These are phyloP conservation scores for Dryas alaskensis DNA, from an alignment of 306 rosid species.

Conservation along the genomic window DNA sequence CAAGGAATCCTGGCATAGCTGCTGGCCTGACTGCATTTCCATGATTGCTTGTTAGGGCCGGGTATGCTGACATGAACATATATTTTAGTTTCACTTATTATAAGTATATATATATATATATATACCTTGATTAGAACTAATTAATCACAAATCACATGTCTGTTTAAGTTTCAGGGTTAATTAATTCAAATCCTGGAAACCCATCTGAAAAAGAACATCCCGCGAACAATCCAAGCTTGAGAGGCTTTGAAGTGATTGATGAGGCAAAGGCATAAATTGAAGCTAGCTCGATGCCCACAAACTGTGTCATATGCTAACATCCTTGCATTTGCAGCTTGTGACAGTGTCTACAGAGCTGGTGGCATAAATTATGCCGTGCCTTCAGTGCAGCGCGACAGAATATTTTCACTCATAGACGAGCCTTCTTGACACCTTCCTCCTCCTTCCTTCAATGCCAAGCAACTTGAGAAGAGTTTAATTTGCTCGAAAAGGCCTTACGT, in stretches of 20 bases:
- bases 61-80: no score
- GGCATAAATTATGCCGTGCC: slow-evolving; percentile 34
- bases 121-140: no score
- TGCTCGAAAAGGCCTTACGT: slow-evolving; percentile 3
- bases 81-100: no score
- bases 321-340: slow-evolving; percentile 43
- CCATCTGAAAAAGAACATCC: slow-evolving; percentile 33
- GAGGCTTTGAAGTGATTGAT: slow-evolving; percentile 42
- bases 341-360: slow-evolving; percentile 25
- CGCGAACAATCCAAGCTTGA: slow-evolving; percentile 37
- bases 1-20: slow-evolving; percentile 31
- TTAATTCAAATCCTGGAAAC: slow-evolving; percentile 31
- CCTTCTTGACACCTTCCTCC: slow-evolving; percentile 6
- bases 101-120: no score
- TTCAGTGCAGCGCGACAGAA: slow-evolving; percentile 36
- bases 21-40: slow-evolving; percentile 50
- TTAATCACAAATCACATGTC: not conserved
- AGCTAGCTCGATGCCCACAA: slow-evolving; percentile 28
- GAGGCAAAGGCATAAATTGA: slow-evolving; percentile 35
- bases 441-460: slow-evolving; percentile 16
- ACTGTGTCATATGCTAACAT: slow-evolving; percentile 46
- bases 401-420: slow-evolving; percentile 20
- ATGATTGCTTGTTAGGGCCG: slow-evolving; percentile 44
- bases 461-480: slow-evolving; percentile 11
- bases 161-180: slow-evolving; percentile 25